A percentile compares a stretch with the other conserved stretches of the same genome.
Conservation (phyloP, 2,329 filamentous ascomycete genomes). For the Cladosporium sp. region DNA sequence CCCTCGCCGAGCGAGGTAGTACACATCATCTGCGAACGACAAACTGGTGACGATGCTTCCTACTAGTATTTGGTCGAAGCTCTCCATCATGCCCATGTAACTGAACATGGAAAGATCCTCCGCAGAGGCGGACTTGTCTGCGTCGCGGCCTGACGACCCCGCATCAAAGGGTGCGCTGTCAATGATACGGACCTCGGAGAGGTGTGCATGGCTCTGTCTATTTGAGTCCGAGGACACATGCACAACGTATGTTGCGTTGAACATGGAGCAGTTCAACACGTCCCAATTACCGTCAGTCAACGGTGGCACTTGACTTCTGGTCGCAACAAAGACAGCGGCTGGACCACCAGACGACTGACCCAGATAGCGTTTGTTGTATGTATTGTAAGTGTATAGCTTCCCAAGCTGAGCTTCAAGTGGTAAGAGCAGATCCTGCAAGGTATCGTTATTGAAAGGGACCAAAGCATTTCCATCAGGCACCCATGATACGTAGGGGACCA, state of each 20-base stretch:
- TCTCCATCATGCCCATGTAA: constrained; percentile 2
- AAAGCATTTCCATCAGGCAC: background rate
- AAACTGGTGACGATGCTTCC: background rate
- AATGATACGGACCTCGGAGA: background rate
- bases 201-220: background rate
- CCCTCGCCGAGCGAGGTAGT: background rate
- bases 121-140: background rate
- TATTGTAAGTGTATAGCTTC: background rate
- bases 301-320: background rate
- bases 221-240: background rate
- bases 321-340: background rate
- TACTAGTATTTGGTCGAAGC: background rate
- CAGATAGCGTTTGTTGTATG: background rate
- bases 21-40: background rate
- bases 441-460: background rate
- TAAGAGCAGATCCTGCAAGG: background rate
- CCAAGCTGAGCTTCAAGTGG: background rate
- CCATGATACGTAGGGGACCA: constrained; percentile 2
- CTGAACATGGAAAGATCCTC: background rate
- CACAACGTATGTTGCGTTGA: constrained; percentile 4
- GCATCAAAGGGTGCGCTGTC: background rate
- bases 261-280: constrained; percentile 6
- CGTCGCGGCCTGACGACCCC: background rate
- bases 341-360: background rate
- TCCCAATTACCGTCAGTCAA: background rate